Conservation (phyloP, 768 basidiomycete species). For the Collybia sordida region DNA sequence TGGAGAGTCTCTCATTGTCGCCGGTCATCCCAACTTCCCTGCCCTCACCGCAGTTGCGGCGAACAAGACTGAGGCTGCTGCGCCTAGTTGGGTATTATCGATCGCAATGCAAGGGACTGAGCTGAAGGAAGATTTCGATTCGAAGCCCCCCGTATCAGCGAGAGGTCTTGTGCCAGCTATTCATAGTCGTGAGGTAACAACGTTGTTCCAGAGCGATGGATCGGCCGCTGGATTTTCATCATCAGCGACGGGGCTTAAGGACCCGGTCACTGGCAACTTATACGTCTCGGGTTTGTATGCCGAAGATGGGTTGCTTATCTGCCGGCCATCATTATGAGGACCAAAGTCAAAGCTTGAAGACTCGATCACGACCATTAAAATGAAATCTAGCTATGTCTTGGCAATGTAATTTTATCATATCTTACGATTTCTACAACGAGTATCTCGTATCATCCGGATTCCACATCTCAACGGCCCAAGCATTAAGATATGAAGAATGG, state of each 20-base stretch:
- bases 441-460: not conserved
- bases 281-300: slow-evolving; percentile 62
- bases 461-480: slow-evolving; percentile 9
- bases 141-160: slow-evolving; percentile 47
- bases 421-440: not conserved
- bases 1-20: slow-evolving; percentile 48
- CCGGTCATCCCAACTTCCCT: slow-evolving; percentile 68
- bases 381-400: too few species aligned
- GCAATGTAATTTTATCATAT: not conserved
- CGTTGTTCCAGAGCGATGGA: slow-evolving; percentile 78
- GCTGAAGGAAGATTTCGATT: slow-evolving; percentile 31
- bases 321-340: slow-evolving; percentile 24
- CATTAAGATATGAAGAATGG: slow-evolving; percentile 2
- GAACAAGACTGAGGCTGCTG: slow-evolving; percentile 33
- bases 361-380: not conserved
- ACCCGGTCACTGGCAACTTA: slow-evolving; percentile 44
- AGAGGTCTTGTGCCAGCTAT: slow-evolving; percentile 36
- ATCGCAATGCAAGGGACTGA: slow-evolving; percentile 29
- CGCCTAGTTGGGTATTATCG: slow-evolving; percentile 62
- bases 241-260: slow-evolving; percentile 52
- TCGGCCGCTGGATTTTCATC: slow-evolving; percentile 44
- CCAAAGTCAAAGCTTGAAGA: slow-evolving; percentile 1
- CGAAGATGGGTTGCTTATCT: slow-evolving; percentile 52
- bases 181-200: slow-evolving; percentile 44
- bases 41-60: slow-evolving; percentile 44